Evolutionary conservation across 2,329 filamentous ascomycete species (phyloP).

Genomic region (Endoconidiophora laricicola): DNA sequence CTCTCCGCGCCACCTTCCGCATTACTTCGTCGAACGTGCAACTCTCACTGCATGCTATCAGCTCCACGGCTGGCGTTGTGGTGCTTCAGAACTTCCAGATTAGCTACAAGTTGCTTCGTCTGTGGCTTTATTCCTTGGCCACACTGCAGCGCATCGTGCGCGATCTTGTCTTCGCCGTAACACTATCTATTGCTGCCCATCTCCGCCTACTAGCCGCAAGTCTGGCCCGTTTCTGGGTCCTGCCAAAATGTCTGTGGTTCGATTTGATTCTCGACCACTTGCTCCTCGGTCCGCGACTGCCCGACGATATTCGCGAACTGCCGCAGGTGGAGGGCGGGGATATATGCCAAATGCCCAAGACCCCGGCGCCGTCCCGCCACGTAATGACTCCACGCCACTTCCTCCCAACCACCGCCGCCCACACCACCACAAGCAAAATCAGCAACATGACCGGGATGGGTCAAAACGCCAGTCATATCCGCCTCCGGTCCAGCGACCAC

Average conservation of each 20-base stretch:
- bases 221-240: neutral
- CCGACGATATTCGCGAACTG: slow-evolving; percentile 10
- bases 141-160: slow-evolving; percentile 11
- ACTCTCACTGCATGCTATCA: slow-evolving; percentile 8
- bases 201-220: slow-evolving; percentile 4
- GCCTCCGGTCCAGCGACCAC: slow-evolving; percentile 9
- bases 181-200: slow-evolving; percentile 5
- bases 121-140: slow-evolving; percentile 11
- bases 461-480: slow-evolving; percentile 6
- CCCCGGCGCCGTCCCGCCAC: neutral
- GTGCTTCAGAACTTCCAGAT: slow-evolving; percentile 12
- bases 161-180: slow-evolving; percentile 7
- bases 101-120: slow-evolving; percentile 10
- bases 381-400: neutral
- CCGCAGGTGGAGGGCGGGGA: slow-evolving; percentile 5
- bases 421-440: neutral
- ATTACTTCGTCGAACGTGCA: slow-evolving; percentile 12
- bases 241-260: slow-evolving; percentile 7
- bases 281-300: slow-evolving; percentile 10
- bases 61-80: slow-evolving; percentile 9
- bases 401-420: neutral
- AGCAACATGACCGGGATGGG: neutral
- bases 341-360: neutral
- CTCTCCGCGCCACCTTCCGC: slow-evolving; percentile 11
- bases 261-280: slow-evolving; percentile 10